Evolutionary conservation across 495 filamentous ascomycete species (phyloP).

Genomic region (Chaetomidium leptoderma): DNA sequence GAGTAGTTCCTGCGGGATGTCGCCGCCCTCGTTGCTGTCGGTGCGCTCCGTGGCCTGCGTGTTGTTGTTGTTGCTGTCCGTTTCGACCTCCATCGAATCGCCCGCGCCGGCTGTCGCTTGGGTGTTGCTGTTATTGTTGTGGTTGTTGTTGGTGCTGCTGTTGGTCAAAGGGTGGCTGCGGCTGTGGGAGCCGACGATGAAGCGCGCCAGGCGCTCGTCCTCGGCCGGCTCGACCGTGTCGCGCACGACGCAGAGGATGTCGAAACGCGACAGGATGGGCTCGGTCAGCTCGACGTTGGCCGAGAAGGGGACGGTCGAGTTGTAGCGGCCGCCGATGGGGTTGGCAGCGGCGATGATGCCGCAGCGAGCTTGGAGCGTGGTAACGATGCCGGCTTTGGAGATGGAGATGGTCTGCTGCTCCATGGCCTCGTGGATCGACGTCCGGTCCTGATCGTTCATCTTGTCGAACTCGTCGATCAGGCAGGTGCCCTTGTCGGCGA

Average conservation of each 20-base stretch:
- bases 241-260: slow-evolving; percentile 94
- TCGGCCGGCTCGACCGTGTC: slow-evolving; percentile 96
- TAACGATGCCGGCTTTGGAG: slow-evolving; percentile 98
- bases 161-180: slow-evolving; percentile 77
- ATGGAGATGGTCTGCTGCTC: slow-evolving; percentile 99
- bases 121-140: too few species aligned
- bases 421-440: slow-evolving; percentile 99
- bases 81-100: slow-evolving; percentile 59
- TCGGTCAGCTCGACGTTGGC: slow-evolving; percentile 97
- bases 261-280: slow-evolving; percentile 96
- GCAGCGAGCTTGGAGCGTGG: slow-evolving; percentile 95
- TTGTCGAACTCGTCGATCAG: slow-evolving; percentile 99
- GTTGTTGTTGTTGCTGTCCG: too few species aligned
- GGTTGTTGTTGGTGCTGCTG: slow-evolving; percentile 26
- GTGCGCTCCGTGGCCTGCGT: slow-evolving; percentile 33
- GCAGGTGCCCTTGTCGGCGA: slow-evolving; percentile 93
- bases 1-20: slow-evolving; percentile 87
- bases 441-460: slow-evolving; percentile 99
- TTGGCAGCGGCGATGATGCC: slow-evolving; percentile 97
- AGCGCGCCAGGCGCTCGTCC: slow-evolving; percentile 89
- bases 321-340: slow-evolving; percentile 93
- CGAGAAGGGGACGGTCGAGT: slow-evolving; percentile 89
- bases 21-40: slow-evolving; percentile 56
- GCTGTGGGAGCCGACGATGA: slow-evolving; percentile 90
- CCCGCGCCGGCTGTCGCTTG: slow-evolving; percentile 39